Conservation (phyloP, 139 green algal species). For the Asterochloris sp. region DNA sequence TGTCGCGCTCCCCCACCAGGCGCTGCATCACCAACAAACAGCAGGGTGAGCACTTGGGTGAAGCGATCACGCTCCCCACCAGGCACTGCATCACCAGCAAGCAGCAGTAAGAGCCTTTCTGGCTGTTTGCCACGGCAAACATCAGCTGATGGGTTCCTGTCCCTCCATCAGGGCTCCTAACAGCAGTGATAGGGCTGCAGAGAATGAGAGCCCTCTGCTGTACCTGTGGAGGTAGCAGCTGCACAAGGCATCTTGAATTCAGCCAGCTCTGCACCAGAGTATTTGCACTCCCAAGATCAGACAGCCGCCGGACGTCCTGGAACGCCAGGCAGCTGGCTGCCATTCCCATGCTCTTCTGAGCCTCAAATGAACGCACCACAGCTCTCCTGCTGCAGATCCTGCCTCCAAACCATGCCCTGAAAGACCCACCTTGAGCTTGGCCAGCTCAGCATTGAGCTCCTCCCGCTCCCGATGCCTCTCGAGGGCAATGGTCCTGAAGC, state of each 20-base stretch:
- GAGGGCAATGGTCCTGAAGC: conserved; percentile 9
- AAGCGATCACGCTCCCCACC: too few relatives aligned
- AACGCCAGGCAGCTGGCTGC: background rate
- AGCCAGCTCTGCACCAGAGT: background rate
- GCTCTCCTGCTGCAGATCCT: background rate
- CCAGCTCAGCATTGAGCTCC: conserved; percentile 8
- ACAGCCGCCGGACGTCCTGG: background rate
- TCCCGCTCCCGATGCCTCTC: conserved; percentile 5
- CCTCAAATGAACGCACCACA: background rate
- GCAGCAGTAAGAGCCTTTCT: background rate
- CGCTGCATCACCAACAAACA: background rate
- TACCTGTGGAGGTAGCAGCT: too few relatives aligned
- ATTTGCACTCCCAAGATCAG: background rate
- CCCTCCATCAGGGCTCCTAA: too few relatives aligned
- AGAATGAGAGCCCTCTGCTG: too few relatives aligned
- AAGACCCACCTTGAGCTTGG: conserved; percentile 5
- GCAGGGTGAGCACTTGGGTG: background rate
- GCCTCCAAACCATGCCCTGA: background rate
- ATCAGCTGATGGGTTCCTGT: too few relatives aligned
- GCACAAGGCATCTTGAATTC: too few relatives aligned
- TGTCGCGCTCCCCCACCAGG: conserved; percentile 7
- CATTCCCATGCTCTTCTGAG: background rate
- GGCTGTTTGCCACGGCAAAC: background rate
- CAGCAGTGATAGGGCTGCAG: too few relatives aligned
- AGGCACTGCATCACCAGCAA: background rate